Percentiles rank a stretch among this genome's conserved stretches.
Evolutionary conservation across 805 yeast species (phyloP).

Genomic region (Candida broadrunensis): DNA sequence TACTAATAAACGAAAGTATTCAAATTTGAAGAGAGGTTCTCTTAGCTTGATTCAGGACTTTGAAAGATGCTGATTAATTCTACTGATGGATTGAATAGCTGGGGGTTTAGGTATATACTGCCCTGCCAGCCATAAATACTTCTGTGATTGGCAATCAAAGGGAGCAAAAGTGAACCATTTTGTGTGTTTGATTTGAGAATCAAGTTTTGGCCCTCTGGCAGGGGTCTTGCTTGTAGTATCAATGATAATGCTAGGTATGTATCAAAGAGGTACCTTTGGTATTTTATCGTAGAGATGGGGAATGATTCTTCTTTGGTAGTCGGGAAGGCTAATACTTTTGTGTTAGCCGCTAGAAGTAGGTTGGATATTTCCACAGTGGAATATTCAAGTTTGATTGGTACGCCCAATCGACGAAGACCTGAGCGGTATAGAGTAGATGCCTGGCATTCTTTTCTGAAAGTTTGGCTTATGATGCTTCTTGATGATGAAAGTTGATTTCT

Average conservation of each 20-base stretch:
- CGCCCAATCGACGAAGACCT: neutral
- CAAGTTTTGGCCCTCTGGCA: neutral
- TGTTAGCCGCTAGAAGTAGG: neutral
- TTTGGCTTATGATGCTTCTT: no score
- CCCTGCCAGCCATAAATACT: no score
- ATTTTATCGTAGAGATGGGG: neutral
- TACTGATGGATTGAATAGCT: no score
- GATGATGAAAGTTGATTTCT: no score
- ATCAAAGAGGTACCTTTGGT: neutral
- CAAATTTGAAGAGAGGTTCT: no score
- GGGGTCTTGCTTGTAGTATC: neutral
- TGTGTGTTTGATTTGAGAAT: neutral
- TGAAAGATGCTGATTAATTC: no score
- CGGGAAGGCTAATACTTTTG: neutral
- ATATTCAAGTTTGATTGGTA: neutral
- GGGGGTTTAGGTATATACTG: no score
- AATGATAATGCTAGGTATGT: neutral
- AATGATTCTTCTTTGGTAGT: neutral
- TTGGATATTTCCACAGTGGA: neutral
- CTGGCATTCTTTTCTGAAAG: no score
- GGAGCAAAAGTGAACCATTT: neutral
- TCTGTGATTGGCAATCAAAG: neutral
- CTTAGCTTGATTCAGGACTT: no score
- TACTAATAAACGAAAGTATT: no score
- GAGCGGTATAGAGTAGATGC: no score